Evolutionary conservation across 805 yeast genomes (phyloP).

Genomic region (Wickerhamomyces mucosus): DNA sequence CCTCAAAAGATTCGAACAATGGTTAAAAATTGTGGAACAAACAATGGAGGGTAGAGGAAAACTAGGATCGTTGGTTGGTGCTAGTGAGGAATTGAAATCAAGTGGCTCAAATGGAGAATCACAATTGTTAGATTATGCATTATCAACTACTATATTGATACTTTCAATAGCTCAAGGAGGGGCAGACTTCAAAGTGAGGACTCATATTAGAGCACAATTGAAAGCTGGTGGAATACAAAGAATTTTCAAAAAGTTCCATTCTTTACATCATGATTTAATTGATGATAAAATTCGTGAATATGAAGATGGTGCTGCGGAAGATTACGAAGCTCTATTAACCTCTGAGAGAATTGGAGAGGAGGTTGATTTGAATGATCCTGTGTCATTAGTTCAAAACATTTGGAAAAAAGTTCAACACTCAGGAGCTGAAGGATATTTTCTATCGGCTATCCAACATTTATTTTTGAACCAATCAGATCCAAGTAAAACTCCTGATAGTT

Average conservation of each 20-base stretch:
- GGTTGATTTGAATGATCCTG: constrained; percentile 46
- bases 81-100: constrained; percentile 66
- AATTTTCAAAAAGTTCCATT: constrained; percentile 41
- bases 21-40: constrained; percentile 58
- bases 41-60: constrained; percentile 81
- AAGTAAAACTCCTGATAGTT: constrained; percentile 35
- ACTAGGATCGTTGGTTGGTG: constrained; percentile 87
- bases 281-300: constrained; percentile 59
- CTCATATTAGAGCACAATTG: constrained; percentile 51
- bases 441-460: constrained; percentile 46
- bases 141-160: constrained; percentile 61
- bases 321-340: constrained; percentile 34
- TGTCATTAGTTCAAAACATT: constrained; percentile 53
- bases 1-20: constrained; percentile 51
- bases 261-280: constrained; percentile 47
- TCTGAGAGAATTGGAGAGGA: constrained; percentile 27
- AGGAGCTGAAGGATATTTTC: constrained; percentile 39
- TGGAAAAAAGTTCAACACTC: constrained; percentile 49
- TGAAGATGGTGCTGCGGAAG: constrained; percentile 45
- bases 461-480: constrained; percentile 29
- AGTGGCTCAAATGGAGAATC: constrained; percentile 46
- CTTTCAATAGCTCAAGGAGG: constrained; percentile 46
- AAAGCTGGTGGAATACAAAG: constrained; percentile 46
- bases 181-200: constrained; percentile 31
- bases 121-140: constrained; percentile 59